Evolutionary conservation across 768 basidiomycete species (phyloP), one percentile per base, ranked within the genome.

Genomic region (Nevesoporus exiguus): DNA sequence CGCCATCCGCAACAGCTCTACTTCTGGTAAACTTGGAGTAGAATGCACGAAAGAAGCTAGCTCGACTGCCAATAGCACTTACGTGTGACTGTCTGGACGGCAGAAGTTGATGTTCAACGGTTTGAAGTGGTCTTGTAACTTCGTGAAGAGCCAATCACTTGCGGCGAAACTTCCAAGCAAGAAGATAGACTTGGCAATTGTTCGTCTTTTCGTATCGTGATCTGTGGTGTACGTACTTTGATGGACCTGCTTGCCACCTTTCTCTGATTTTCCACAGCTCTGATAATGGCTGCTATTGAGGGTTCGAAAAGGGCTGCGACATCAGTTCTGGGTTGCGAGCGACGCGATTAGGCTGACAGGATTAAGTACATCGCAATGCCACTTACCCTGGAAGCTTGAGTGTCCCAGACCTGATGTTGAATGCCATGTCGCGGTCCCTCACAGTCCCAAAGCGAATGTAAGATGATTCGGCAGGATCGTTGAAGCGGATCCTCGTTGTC

Each of bases 41-140:
- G n/a, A 43, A 27, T 44, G 7, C 8, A 11, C 29, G 17, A 27
- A 44, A 9, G 36, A 34, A 52, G 17, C 11, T n/a, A 8, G 22
- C 8, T 27, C 33, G 2, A n/a, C 25, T 14, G 33, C 7, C 19
- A 39, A 66, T 69, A 27, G 17, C 52, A 25, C 66, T 55, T 13
- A 80, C 82, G 81, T 73, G 61, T 80, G 77, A 30, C 73, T 74
- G 50, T 82, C 79, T 6, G 81, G 82, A 3, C 80, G 74, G 52
- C 74, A 72, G 36, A 83, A 70, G 21, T 71, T 66, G 31, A 81
- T 49, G 2, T 72, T 68, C 13, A 71, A 50, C 0, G 69, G 66
- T 21, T 56, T 63, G n/a, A 83, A 61, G 2, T 68, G 58, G 1
- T 41, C 51, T 37, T 69, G 61, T 17, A 78, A 52, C 25, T 40